phyloP scores from a whole-genome alignment of 2,329 filamentous ascomycete genomes.

The Neurospora crassa region DNA sequence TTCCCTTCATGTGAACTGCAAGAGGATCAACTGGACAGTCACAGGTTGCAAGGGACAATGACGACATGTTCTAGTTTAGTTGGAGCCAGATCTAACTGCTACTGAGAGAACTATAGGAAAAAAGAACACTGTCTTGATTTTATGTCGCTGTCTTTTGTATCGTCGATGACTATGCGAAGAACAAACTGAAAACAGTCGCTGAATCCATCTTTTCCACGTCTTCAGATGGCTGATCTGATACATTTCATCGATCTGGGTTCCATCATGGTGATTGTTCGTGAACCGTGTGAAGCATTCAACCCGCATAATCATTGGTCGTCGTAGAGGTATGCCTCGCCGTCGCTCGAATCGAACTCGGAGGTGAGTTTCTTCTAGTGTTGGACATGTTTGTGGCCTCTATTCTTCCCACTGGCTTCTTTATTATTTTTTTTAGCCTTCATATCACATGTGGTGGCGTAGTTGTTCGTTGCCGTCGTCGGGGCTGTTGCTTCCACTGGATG shows the following conservation, averaged over 20 bases:
- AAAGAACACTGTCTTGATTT: too few species aligned
- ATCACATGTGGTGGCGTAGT: background rate
- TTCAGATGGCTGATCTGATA: background rate
- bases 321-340: background rate
- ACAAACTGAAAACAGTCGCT: background rate
- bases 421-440: background rate
- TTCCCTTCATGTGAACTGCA: too few species aligned
- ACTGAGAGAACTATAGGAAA: too few species aligned
- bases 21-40: background rate
- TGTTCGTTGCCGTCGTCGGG: background rate
- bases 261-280: background rate
- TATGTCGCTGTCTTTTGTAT: background rate
- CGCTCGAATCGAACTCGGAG: background rate
- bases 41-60: background rate
- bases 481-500: background rate
- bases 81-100: too few species aligned
- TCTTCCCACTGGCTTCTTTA: background rate
- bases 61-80: too few species aligned
- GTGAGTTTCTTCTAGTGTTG: background rate
- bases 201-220: background rate
- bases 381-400: background rate
- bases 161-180: background rate
- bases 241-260: background rate
- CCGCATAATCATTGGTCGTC: background rate
- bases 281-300: background rate